phyloP scores from a whole-genome alignment of 2,329 filamentous ascomycete genomes.

The Drechslerella coelobrocha region DNA sequence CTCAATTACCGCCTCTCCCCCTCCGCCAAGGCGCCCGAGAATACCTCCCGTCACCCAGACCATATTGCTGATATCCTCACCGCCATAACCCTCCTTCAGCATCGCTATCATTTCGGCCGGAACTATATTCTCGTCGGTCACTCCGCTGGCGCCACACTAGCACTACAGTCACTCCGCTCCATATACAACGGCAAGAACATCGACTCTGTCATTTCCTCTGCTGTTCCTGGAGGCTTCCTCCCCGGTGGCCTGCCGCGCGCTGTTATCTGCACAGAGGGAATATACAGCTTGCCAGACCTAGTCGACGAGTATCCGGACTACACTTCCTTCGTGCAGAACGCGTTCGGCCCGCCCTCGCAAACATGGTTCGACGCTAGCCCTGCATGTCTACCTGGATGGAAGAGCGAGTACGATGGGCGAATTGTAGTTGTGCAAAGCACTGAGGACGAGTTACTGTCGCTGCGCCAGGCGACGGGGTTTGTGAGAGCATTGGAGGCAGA shows the following conservation, averaged over 20 bases:
- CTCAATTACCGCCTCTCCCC: slow-evolving; percentile 70
- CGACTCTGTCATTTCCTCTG: slow-evolving; percentile 41
- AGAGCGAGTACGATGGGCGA: slow-evolving; percentile 56
- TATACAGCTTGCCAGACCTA: slow-evolving; percentile 70
- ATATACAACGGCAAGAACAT: slow-evolving; percentile 46
- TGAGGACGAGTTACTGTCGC: slow-evolving; percentile 63
- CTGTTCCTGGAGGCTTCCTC: slow-evolving; percentile 49
- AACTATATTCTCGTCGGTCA: slow-evolving; percentile 68
- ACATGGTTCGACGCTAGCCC: slow-evolving; percentile 64
- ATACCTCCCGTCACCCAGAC: slow-evolving; percentile 65
- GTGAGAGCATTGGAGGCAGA: slow-evolving; percentile 61
- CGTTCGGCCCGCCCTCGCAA: slow-evolving; percentile 66
- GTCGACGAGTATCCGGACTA: slow-evolving; percentile 64
- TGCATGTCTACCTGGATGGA: slow-evolving; percentile 58
- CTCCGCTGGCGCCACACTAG: slow-evolving; percentile 69
- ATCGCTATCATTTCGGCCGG: slow-evolving; percentile 60
- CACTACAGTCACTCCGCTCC: slow-evolving; percentile 67
- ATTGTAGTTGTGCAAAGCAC: slow-evolving; percentile 61
- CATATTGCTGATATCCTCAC: slow-evolving; percentile 67
- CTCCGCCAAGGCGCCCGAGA: slow-evolving; percentile 55
- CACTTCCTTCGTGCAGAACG: slow-evolving; percentile 65
- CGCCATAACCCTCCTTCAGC: slow-evolving; percentile 64
- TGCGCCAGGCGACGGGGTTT: slow-evolving; percentile 68
- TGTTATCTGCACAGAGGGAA: slow-evolving; percentile 69
- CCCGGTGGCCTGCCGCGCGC: slow-evolving; percentile 61